Evolutionary conservation across 768 basidiomycete genomes (phyloP), one percentile per base, ranked within the genome.

Genomic region (Inosperma sp.): DNA sequence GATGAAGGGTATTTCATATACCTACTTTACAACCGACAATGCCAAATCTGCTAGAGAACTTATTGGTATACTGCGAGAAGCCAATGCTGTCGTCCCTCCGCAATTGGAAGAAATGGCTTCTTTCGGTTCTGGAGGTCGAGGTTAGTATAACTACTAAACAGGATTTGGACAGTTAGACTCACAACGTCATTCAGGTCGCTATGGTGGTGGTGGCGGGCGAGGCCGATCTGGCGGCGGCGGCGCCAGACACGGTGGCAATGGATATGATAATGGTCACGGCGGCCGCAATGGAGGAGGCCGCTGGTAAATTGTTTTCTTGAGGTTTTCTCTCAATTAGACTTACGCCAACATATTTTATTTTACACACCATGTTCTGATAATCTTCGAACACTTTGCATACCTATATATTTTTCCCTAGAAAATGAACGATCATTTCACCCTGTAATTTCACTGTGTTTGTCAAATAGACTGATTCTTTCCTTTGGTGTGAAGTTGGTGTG

Each of bases 11-110:
- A 85, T 83, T 31, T 90, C 92, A 1, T 94, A 90, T 71, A 95
- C 94, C 6, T 98, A 93, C 77, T 93, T 98, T 73, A 96, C 93
- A 39, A 89, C 94, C 42, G 93, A 97, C 61, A 95, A 96, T 67
- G 83, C 91, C 42, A 96, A 95, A 72, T 83, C 85, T 55, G 94
- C 95, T 19, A 88, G 93, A 33, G 96, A 99, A 62, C 80, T 99
- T 8, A 74, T 97, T 52, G 75, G 69, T 51, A 96, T 98, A 56
- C 71, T 98, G 55, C 74, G 79, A 49, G 93, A 96, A 67, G 90
- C 92, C 17, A 93, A 93, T 64, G 83, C 91, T 12, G 72, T 74
- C 40, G 78, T 97, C 29, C 92, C 94, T 21, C 81, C 91, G 50
- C 90, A 95, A 61, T 75, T 99, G 0, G 87, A 94, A 67, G 89